Base-by-base conservation (phyloP, 371 early-diverging fungal genomes). In the Fennellomyces sp. region DNA sequence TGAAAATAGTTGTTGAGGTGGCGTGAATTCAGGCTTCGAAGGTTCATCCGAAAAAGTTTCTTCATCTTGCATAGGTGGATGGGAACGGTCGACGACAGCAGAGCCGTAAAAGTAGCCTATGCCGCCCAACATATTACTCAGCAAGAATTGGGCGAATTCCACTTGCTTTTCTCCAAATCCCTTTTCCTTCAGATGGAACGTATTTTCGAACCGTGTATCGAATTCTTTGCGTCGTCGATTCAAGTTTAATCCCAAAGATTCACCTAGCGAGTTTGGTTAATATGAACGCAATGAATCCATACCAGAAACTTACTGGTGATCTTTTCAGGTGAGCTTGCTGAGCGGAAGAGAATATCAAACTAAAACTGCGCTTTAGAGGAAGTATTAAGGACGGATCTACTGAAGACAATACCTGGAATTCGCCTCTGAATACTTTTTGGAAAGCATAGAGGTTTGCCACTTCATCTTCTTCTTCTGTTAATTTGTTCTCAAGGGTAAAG, bases 51-150 rank as follows among this genome's bases (percentile, higher is more conserved):
- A 72, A 19, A 83, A 86, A 30, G 75, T 78, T 33, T 86, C 83
- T 36, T 84, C 74, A 36, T 80, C 77, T 61, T 79, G 69, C 64
- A 76, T 64, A 17, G 74, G 69, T 7, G 64, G 62, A 51, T 72
- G 73, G 15, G 77, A 73, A 45, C 75, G 68, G 52, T 82, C 81
- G 17, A 82, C 75, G 10, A 83, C 68, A 4, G 81, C 61, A 0
- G 84, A 64, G 2, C 82, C 84, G 60, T 82, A 71, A 41, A 81
- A 79, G 27, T 85, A 94, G 65, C 98, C 98, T 29, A 97, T 87
- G 1, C 98, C 97, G 53, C 98, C 97, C 6, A 97, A 26, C 61
- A 96, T 69, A 68, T 94, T 95, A 66, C 93, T 90, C 51, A 96
- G 61, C 23, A 89, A 72, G 15, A 81, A 81, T 61, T 93, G 80